Evolutionary conservation across 2,329 filamentous ascomycete genomes (phyloP), one percentile per base, ranked within the genome.

Genomic region (Zalaria obscura): DNA sequence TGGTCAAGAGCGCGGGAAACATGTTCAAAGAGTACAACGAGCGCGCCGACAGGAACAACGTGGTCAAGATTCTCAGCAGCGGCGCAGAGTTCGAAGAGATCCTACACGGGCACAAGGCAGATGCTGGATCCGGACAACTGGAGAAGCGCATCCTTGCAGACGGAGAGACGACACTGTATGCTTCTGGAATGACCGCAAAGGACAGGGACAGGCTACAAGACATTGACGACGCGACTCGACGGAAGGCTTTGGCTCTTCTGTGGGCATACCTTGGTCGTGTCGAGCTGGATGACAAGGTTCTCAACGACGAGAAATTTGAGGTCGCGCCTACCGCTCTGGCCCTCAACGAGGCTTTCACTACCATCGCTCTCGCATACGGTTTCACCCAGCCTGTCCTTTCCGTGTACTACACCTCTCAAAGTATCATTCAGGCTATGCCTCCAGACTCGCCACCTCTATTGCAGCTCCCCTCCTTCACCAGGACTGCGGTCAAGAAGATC

Each of bases 261-360:
- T 98, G 93, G 91, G 88, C 91, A 35, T 96, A 98, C 59, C 75
- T 96, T 38, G 85, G 84, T 46, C 83, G 91, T 37, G 70, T 93
- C 42, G 85, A 94, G 54, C 74, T 98, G 25, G 80, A 83, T 35
- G 87, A 94, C 54, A 62, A 74, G 40, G 70, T 73, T 28, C 70
- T 95, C 41, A 81, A 93, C 54, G 78, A 79, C 58, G 78, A 88
- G 61, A 98, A 96, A 67, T 87, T 83, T 58, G 81, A 91, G 59
- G 78, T 91, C 47, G 88, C 85, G 18, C 87, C 89, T 11, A 82
- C 91, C 47, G 91, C 89, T 27, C 77, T 88, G 46, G 74, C 78
- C 38, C 73, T 98, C 47, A 93, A 84, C 60, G 82, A 89, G 57
- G 82, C 89, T 3, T 93, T 94, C 57, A 79, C 77, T 29, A 78